Base-by-base conservation (phyloP, 2,329 filamentous ascomycete genomes). In the Aspergillus sp. region DNA sequence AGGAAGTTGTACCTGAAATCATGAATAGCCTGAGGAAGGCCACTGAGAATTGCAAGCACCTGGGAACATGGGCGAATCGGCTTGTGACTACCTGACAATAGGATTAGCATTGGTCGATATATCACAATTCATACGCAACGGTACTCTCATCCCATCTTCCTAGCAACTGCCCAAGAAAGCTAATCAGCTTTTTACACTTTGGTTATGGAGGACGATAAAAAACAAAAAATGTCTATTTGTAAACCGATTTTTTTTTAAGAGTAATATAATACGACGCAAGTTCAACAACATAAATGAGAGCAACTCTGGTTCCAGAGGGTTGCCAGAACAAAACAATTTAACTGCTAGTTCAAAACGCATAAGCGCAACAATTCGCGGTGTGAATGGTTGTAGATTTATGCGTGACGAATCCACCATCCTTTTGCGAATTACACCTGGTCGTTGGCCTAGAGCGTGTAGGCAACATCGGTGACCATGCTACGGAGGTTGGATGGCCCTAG, bases 401-500 rank as follows among this genome's bases (percentile, higher is more conserved):
- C 39, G 53, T 50, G 47, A 55, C 56, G 50, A 58, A 63, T 62
- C 57, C 43, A 68, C 68, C 68, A 70, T 67, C 62, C 60, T 62
- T 65, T 64, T 65, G 63, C 62, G 64, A 67, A 68, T 64, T 62
- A 66, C 63, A 68, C 62, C 56, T 66, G 61, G 64, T 61, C 19
- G 62, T 66, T 63, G 63, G 56, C 64, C 61, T 66, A 62, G 62
- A 60, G 56, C 60, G 54, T 64, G 46, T 68, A 68, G 62, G 62
- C 61, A 45, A 64, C 59, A 62, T 64, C 61, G 63, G 67, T 70
- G 62, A 68, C 65, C 60, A 71, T 68, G 62, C 66, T 69, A 68
- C 68, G 71, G 70, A 77, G 75, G 73, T 76, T 76, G 74, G 75
- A 77, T 76, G 75, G 73, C 69, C 74, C 75, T 77, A 21, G 46